Evolutionary conservation across 2,329 filamentous ascomycete genomes (phyloP).

Genomic region (Colletotrichum siamense): DNA sequence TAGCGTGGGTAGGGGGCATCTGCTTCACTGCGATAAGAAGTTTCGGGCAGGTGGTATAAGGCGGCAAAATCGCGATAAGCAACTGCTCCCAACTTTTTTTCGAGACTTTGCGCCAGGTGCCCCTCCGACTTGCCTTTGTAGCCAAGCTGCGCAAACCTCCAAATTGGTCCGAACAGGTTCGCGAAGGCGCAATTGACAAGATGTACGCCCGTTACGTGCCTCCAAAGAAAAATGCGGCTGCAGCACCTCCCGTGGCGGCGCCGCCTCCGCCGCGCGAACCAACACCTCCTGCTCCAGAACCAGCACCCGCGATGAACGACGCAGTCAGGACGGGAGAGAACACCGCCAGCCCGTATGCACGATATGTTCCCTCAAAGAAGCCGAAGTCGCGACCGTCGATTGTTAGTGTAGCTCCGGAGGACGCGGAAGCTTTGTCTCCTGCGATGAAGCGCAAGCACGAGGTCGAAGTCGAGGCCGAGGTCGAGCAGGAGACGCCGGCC

Average conservation of each 20-base stretch:
- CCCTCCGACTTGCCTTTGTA: conserved; percentile 1
- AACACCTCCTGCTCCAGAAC: neutral
- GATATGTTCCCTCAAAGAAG: conserved; percentile 21
- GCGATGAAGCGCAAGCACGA: conserved; percentile 41
- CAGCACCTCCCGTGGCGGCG: neutral
- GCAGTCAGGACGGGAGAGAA: neutral
- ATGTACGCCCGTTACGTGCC: conserved; percentile 42
- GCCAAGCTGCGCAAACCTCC: neutral
- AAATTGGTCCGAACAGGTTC: neutral
- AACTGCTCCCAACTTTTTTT: conserved; percentile 39
- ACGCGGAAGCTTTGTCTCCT: neutral
- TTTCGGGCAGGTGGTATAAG: conserved; percentile 32
- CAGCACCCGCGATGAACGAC: conserved; percentile 6
- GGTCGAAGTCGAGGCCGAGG: conserved; percentile 31
- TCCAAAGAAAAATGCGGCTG: conserved; percentile 29
- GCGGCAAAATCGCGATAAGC: conserved; percentile 44
- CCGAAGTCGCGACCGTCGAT: conserved; percentile 18
- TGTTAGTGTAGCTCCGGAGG: neutral
- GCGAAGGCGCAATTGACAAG: conserved; percentile 2
- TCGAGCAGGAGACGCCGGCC: conserved; percentile 29
- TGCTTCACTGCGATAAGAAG: conserved; percentile 28
- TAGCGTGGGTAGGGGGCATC: neutral
- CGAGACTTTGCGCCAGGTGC: conserved; percentile 13
- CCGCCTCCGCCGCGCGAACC: neutral
- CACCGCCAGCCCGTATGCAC: conserved; percentile 10